phyloP scores from a whole-genome alignment of 345 rosid species.

The Eucalyptus grandis region DNA sequence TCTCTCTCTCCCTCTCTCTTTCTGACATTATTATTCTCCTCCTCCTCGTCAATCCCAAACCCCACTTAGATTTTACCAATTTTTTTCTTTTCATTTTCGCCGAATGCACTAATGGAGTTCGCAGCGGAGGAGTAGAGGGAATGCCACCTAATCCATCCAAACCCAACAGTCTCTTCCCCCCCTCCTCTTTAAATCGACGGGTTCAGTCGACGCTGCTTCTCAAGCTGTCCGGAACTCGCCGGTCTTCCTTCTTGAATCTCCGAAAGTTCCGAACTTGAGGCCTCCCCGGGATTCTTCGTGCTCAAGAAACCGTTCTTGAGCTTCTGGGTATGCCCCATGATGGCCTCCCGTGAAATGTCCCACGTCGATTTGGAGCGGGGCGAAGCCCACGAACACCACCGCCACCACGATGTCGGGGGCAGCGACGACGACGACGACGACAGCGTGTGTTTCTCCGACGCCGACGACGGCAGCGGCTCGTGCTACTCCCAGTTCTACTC shows the following conservation, averaged over 20 bases:
- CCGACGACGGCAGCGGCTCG: slow-evolving; percentile 70
- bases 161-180: background rate
- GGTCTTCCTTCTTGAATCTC: background rate
- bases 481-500: slow-evolving; percentile 82
- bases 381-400: background rate
- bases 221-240: background rate
- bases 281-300: background rate
- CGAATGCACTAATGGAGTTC: background rate
- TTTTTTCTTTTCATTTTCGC: background rate
- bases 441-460: slow-evolving; percentile 67
- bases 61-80: background rate
- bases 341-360: background rate
- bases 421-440: slow-evolving; percentile 7
- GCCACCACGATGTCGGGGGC: slow-evolving; percentile 1
- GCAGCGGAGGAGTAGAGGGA: background rate
- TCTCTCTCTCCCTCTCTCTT: background rate
- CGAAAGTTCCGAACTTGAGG: background rate
- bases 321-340: background rate
- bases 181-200: background rate
- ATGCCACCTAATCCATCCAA: background rate
- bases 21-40: background rate
- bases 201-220: background rate
- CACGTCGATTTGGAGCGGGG: background rate
- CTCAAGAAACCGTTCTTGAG: background rate
- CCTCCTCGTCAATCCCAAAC: background rate